Evolutionary conservation across 83 land plant species (phyloP).

Genomic region (Diphasiastrum complanatum): DNA sequence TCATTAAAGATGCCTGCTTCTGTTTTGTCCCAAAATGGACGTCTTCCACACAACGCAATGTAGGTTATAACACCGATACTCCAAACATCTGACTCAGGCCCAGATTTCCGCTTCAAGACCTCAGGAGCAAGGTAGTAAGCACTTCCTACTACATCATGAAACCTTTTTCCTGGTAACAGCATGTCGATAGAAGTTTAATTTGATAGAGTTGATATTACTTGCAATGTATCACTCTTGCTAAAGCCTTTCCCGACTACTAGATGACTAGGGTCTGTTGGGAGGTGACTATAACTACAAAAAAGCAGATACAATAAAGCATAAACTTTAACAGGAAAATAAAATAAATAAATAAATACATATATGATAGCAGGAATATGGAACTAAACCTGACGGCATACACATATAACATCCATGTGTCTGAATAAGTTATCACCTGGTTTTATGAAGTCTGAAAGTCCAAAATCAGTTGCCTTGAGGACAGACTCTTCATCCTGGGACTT

Average conservation of each 20-base stretch:
- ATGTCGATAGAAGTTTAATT: neutral
- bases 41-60: slow-evolving; percentile 87
- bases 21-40: slow-evolving; percentile 96
- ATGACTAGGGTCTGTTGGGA: no score
- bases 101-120: slow-evolving; percentile 80
- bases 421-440: slow-evolving; percentile 52
- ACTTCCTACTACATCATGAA: slow-evolving; percentile 92
- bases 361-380: no score
- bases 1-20: slow-evolving; percentile 93
- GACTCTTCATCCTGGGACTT: slow-evolving; percentile 79
- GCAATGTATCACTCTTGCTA: no score
- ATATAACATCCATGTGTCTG: no score
- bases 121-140: slow-evolving; percentile 98
- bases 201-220: no score
- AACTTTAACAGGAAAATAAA: no score
- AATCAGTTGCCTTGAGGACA: slow-evolving; percentile 87
- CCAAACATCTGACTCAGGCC: slow-evolving; percentile 99
- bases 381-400: no score
- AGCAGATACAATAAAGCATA: no score
- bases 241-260: no score
- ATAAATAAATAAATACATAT: no score
- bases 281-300: no score
- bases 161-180: slow-evolving; percentile 51
- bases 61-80: slow-evolving; percentile 95
- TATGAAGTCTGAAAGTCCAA: slow-evolving; percentile 89